Evolutionary conservation across 192 early-diverging fungal genomes (phyloP).

Genomic region (Linnemannia hyalina): DNA sequence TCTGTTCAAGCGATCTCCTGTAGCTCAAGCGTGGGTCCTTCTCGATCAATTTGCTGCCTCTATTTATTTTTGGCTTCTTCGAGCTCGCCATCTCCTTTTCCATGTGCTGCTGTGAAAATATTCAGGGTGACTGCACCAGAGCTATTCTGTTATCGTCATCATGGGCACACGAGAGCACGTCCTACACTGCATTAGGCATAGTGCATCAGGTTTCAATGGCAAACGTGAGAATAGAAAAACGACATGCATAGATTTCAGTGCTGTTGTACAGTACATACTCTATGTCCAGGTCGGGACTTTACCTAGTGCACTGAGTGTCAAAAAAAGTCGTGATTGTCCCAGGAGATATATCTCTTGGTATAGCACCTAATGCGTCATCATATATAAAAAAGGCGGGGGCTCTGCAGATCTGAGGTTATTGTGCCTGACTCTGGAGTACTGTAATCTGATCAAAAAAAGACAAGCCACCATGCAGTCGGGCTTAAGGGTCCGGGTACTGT

Average conservation of each 20-base stretch:
- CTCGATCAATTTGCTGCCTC: not conserved
- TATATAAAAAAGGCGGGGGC: too few species aligned
- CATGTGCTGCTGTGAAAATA: not conserved
- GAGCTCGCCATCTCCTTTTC: not conserved
- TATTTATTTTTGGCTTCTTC: not conserved
- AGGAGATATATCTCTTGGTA: too few species aligned
- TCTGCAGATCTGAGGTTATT: not conserved
- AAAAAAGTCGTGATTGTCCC: too few species aligned
- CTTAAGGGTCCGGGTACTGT: not conserved
- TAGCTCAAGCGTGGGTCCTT: too few species aligned
- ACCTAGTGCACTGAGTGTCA: too few species aligned
- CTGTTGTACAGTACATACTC: not conserved
- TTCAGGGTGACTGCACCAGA: not conserved
- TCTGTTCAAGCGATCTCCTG: not conserved
- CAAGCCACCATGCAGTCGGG: not conserved
- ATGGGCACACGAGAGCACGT: not conserved
- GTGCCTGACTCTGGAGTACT: not conserved
- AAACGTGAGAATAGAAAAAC: not conserved
- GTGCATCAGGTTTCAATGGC: not conserved
- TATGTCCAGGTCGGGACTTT: not conserved
- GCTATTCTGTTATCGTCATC: not conserved
- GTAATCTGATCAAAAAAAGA: not conserved
- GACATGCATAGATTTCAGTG: not conserved
- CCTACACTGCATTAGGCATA: conserved; percentile 1
- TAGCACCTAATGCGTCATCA: too few species aligned